These are phyloP conservation scores for Dothideomycetes sp. DNA, from an alignment of 2,329 filamentous ascomycete genomes.

Conservation along the genomic window DNA sequence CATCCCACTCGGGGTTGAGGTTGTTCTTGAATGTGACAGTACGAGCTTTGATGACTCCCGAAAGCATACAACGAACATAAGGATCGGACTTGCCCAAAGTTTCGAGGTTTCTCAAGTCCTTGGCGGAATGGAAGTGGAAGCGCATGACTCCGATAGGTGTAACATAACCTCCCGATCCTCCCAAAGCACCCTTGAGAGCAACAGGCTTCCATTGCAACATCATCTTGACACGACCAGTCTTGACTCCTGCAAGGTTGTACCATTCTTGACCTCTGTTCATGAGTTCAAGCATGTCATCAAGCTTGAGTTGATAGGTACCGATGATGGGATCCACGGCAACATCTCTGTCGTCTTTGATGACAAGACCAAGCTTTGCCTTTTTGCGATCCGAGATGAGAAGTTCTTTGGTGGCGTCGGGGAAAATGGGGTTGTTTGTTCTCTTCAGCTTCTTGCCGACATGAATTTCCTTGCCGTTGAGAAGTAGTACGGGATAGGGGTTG, in stretches of 20 bases:
- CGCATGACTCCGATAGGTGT: conserved; percentile 93
- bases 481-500: conserved; percentile 79
- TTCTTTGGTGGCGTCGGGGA: conserved; percentile 86
- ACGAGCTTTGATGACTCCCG: conserved; percentile 79
- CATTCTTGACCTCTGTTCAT: conserved; percentile 92
- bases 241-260: conserved; percentile 78
- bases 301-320: conserved; percentile 88
- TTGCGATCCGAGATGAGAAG: conserved; percentile 91
- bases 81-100: conserved; percentile 95
- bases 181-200: conserved; percentile 65
- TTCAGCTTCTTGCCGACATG: conserved; percentile 88
- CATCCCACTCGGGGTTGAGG: conserved; percentile 89
- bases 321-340: conserved; percentile 72
- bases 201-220: conserved; percentile 93
- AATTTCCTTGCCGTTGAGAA: conserved; percentile 87
- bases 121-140: conserved; percentile 78
- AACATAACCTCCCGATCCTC: conserved; percentile 77
- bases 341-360: conserved; percentile 92
- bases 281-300: conserved; percentile 85
- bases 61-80: conserved; percentile 79
- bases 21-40: conserved; percentile 97
- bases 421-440: conserved; percentile 94
- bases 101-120: conserved; percentile 81
- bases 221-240: conserved; percentile 81
- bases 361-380: conserved; percentile 78